phyloP scores from a whole-genome alignment of 2,329 filamentous ascomycete genomes.

The Hymenoscyphus fraxineus region DNA sequence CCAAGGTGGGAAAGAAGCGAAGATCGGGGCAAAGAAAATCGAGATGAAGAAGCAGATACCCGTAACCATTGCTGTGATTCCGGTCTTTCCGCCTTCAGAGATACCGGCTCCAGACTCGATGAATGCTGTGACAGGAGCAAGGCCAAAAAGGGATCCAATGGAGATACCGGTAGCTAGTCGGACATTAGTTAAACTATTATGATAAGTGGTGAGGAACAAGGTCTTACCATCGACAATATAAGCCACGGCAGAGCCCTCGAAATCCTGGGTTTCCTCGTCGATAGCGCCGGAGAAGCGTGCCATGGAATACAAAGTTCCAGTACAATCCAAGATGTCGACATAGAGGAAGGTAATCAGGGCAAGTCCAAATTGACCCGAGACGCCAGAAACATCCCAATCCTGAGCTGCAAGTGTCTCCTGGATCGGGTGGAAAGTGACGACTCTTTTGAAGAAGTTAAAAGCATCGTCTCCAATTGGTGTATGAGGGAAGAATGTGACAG shows the following conservation, averaged over 20 bases:
- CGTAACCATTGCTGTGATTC: constrained; percentile 70
- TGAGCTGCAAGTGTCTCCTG: constrained; percentile 63
- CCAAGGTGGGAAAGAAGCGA: constrained; percentile 84
- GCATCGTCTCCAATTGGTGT: constrained; percentile 60
- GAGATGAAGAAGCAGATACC: constrained; percentile 81
- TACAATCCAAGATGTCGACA: constrained; percentile 81
- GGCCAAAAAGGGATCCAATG: constrained; percentile 71
- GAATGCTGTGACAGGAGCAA: constrained; percentile 77
- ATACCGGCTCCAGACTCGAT: constrained; percentile 87
- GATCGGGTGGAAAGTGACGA: constrained; percentile 78
- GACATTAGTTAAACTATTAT: neutral
- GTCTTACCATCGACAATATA: constrained; percentile 70
- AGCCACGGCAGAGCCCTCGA: constrained; percentile 76
- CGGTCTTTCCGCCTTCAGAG: constrained; percentile 78
- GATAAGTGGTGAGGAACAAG: neutral
- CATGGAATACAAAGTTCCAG: constrained; percentile 84
- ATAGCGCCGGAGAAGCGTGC: constrained; percentile 74
- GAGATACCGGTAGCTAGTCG: constrained; percentile 57
- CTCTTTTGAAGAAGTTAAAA: constrained; percentile 83
- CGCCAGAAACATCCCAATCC: constrained; percentile 61
- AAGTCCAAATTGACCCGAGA: constrained; percentile 70
- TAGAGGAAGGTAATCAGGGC: constrained; percentile 85
- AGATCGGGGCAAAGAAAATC: constrained; percentile 85
- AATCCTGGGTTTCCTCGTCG: constrained; percentile 77
- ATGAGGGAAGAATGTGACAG: constrained; percentile 77